Percentiles rank a stretch among this genome's conserved stretches.
phyloP scores from a whole-genome alignment of 2,329 filamentous ascomycete species.

The Stemphylium lycopersici region DNA sequence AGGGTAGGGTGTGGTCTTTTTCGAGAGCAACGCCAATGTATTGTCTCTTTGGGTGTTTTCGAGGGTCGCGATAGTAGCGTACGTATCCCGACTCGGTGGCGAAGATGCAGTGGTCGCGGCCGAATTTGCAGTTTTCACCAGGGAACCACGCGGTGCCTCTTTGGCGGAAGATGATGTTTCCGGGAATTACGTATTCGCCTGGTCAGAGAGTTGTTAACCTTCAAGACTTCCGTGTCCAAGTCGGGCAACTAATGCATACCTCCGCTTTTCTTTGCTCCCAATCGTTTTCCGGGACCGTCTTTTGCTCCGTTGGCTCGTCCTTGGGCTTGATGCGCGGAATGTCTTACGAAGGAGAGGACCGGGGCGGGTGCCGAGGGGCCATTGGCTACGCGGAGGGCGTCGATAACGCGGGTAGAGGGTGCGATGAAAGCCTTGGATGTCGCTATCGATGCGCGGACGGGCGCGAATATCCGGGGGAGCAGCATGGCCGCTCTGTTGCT shows the following conservation, averaged over 20 bases:
- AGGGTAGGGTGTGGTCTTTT: constrained; percentile 79
- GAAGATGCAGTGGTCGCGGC: constrained; percentile 95
- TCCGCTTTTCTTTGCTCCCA: constrained; percentile 92
- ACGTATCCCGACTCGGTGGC: constrained; percentile 86
- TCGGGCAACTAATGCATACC: constrained; percentile 56
- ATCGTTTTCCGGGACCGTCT: constrained; percentile 78
- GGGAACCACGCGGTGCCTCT: constrained; percentile 93
- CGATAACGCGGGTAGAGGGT: constrained; percentile 39
- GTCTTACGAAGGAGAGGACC: constrained; percentile 58
- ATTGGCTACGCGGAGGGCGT: constrained; percentile 42
- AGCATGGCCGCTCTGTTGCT: constrained; percentile 44
- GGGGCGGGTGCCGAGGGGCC: constrained; percentile 39
- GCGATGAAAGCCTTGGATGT: constrained; percentile 26
- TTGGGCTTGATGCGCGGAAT: constrained; percentile 70
- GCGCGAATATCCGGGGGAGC: constrained; percentile 48
- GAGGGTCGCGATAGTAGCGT: constrained; percentile 92
- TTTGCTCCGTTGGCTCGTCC: constrained; percentile 73
- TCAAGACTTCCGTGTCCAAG: not conserved
- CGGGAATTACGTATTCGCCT: constrained; percentile 93
- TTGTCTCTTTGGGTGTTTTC: constrained; percentile 80
- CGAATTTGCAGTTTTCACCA: constrained; percentile 94
- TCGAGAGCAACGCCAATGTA: constrained; percentile 95
- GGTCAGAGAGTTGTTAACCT: constrained; percentile 12
- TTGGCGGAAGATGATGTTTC: constrained; percentile 98
- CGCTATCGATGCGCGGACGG: constrained; percentile 41